Conservation (phyloP, 768 basidiomycete species). For the Hemileccinum rubropunctum region DNA sequence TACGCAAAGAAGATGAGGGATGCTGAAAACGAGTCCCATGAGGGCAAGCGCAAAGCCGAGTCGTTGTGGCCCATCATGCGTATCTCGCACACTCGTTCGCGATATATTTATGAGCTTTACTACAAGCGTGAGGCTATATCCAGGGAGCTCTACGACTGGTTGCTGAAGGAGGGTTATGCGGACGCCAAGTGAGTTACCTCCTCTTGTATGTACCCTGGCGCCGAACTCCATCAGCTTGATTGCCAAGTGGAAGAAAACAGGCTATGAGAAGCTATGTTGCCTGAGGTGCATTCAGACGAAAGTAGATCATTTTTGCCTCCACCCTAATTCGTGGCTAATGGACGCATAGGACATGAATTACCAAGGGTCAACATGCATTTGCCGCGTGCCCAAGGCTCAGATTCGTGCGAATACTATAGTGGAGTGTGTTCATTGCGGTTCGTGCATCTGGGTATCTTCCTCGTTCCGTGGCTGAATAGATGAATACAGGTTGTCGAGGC, state of each 20-base stretch:
- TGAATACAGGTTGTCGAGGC: slow-evolving; percentile 71
- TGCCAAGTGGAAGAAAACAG: slow-evolving; percentile 99
- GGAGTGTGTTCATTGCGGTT: slow-evolving; percentile 96
- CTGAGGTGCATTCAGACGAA: slow-evolving; percentile 94
- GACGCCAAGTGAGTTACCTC: slow-evolving; percentile 79
- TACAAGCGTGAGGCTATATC: slow-evolving; percentile 97
- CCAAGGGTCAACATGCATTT: slow-evolving; percentile 96
- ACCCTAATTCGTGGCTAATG: slow-evolving; percentile 7
- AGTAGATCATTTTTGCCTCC: slow-evolving; percentile 38
- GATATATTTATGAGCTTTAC: slow-evolving; percentile 97
- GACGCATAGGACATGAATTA: slow-evolving; percentile 92
- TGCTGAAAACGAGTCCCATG: slow-evolving; percentile 97
- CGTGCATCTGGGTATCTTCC: slow-evolving; percentile 30
- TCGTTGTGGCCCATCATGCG: slow-evolving; percentile 98
- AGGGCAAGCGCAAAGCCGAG: slow-evolving; percentile 94
- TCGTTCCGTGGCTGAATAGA: slow-evolving; percentile 10
- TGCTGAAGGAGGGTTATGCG: slow-evolving; percentile 95
- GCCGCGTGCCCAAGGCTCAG: slow-evolving; percentile 93
- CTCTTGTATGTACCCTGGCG: not conserved
- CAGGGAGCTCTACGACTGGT: slow-evolving; percentile 93
- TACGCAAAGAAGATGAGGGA: slow-evolving; percentile 99
- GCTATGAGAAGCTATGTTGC: slow-evolving; percentile 98
- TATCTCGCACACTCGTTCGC: slow-evolving; percentile 91
- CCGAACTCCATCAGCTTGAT: slow-evolving; percentile 60
- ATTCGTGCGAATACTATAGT: slow-evolving; percentile 88